These are phyloP conservation scores for Pontederia paniculata DNA, from an alignment of 176 grass and related monocot genomes.

Conservation along the genomic window DNA sequence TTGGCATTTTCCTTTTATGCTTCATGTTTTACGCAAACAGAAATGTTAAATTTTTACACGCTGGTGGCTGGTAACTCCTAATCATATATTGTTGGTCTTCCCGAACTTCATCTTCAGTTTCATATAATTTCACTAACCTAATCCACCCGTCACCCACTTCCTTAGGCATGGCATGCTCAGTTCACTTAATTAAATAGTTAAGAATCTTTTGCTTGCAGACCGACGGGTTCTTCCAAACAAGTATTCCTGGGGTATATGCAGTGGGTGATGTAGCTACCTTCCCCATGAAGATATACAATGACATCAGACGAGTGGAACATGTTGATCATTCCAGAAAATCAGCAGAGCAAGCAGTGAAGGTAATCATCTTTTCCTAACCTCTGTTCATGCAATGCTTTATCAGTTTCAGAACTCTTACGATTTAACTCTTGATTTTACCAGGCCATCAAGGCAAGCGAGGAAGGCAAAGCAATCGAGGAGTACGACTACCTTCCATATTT, in stretches of 20 bases:
- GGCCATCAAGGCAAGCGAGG: constrained; percentile 77
- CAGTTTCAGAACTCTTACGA: neutral
- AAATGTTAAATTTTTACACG: too few species aligned
- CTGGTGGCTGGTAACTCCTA: too few species aligned
- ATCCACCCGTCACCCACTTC: too few species aligned
- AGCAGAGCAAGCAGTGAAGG: constrained; percentile 80
- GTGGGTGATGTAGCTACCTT: constrained; percentile 84
- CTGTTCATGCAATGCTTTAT: neutral
- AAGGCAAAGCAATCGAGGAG: constrained; percentile 34
- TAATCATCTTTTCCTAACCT: constrained; percentile 6
- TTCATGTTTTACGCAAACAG: too few species aligned
- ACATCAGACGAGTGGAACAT: constrained; percentile 76
- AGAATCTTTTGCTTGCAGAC: constrained; percentile 33
- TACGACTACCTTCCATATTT: constrained; percentile 91
- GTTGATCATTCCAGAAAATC: constrained; percentile 88
- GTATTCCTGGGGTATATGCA: constrained; percentile 64
- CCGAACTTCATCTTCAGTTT: too few species aligned
- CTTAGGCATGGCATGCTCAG: too few species aligned
- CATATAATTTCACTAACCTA: too few species aligned
- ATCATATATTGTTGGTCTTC: too few species aligned
- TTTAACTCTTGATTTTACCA: constrained; percentile 5
- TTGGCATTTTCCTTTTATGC: too few species aligned
- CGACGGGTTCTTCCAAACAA: constrained; percentile 73
- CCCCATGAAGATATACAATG: constrained; percentile 68
- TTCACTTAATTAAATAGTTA: too few species aligned